Base-by-base conservation (phyloP, 495 filamentous ascomycete species). In the Tuber microsphaerosporum region DNA sequence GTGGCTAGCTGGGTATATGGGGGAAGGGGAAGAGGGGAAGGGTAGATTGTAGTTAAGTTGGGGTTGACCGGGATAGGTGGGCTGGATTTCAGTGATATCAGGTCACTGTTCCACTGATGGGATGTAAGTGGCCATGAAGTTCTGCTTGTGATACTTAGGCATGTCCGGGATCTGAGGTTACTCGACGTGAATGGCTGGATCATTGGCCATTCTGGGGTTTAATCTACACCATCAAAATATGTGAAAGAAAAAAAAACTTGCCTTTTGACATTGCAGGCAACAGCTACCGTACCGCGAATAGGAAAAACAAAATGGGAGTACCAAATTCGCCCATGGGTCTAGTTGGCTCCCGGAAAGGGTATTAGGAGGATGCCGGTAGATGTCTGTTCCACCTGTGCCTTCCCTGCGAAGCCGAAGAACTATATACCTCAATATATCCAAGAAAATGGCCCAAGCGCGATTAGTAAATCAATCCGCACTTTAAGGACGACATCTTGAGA, bases 1-100 rank as follows among this genome's bases (percentile, higher is more conserved):
- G 69, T 86, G 89, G 85, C 89, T 92, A 82, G 86, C 87, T 65
- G 74, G 79, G 74, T 88, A 89, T 83, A 89, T 91, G 39, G 71
- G 45, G 71, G 72, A 80, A 44, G 34, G 19, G 12, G 70, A n/a
- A n/a, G 22, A 56, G 16, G 68, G 73, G 70, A 74, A 78, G 44
- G 75, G 46, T 37, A 34, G 74, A 76, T 51, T 34, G 19, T 41
- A 42, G 31, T 65, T 65, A 6, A 12, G 12, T 17, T 65, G 26
- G 56, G n/a, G 56, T 31, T 65, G 56, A 17, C 34, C 10, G 56
- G 56, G 56, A 65, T 65, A 65, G 56, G 26, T 34, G 56, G 56
- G 26, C 56, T 65, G 56, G 34, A 17, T 34, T 65, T 31, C 26
- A 3, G 26, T 34, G 6, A 65, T 19, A 65, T 31, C 26, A 0